Percentiles rank a stretch among this genome's conserved stretches.
Evolutionary conservation across 1,139 yeast genomes (phyloP).

Genomic region (Dujonia santamariae): DNA sequence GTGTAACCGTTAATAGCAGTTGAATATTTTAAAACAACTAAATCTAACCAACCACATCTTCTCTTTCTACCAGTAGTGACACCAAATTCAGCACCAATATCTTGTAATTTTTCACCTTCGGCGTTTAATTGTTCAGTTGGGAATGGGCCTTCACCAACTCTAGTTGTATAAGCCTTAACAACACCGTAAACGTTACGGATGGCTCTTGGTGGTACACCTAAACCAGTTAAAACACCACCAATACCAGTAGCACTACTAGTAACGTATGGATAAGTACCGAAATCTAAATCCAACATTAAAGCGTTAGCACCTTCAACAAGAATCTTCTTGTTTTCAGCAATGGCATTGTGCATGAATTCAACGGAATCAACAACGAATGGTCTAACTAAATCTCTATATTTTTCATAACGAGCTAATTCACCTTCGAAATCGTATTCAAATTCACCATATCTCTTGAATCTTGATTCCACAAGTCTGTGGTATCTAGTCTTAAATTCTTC

Average conservation of each 20-base stretch:
- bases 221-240: constrained; percentile 97
- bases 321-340: constrained; percentile 75
- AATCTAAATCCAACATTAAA: constrained; percentile 93
- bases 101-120: constrained; percentile 83
- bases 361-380: constrained; percentile 96
- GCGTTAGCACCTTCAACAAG: constrained; percentile 99
- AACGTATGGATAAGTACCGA: constrained; percentile 97
- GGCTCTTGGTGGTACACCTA: constrained; percentile 87
- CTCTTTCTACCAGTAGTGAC: constrained; percentile 99
- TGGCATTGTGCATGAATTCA: constrained; percentile 82
- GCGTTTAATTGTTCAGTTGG: constrained; percentile 94
- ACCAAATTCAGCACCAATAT: constrained; percentile 93
- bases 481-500: constrained; percentile 80
- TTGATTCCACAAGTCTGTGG: constrained; percentile 71
- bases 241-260: constrained; percentile 95
- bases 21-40: constrained; percentile 91
- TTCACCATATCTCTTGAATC: constrained; percentile 88
- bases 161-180: constrained; percentile 96
- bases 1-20: constrained; percentile 93
- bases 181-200: constrained; percentile 88
- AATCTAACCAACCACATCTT: constrained; percentile 99
- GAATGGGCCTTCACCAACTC: constrained; percentile 99
- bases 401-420: constrained; percentile 75
- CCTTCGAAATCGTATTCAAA: constrained; percentile 83
- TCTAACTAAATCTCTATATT: constrained; percentile 67